Conservation (phyloP, 176 grass and related monocot genomes). For the Sorghum bicolor region DNA sequence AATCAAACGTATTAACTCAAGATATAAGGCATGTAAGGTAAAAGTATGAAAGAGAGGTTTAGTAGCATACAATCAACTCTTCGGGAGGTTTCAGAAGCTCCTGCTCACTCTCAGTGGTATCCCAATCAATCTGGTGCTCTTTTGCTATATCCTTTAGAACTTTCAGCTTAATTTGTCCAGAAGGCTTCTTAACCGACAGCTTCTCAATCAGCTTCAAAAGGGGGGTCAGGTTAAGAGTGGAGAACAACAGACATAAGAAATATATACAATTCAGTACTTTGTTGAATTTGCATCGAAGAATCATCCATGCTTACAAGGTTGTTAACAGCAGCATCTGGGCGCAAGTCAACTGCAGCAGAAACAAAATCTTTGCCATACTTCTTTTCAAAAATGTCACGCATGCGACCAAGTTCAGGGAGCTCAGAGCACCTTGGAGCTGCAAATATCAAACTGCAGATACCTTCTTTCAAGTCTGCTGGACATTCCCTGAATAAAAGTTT, state of each 20-base stretch:
- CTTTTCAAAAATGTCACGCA: constrained; percentile 80
- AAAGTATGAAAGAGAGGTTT: constrained; percentile 9
- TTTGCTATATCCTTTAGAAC: constrained; percentile 92
- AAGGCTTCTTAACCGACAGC: constrained; percentile 84
- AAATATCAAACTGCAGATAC: constrained; percentile 94
- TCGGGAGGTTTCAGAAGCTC: constrained; percentile 88
- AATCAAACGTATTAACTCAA: constrained; percentile 30
- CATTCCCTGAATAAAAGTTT: constrained; percentile 65
- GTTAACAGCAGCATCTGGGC: constrained; percentile 78
- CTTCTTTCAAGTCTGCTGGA: constrained; percentile 90
- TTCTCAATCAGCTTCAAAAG: constrained; percentile 91
- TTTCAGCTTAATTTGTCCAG: constrained; percentile 81
- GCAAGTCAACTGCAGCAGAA: constrained; percentile 73
- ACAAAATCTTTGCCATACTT: constrained; percentile 95
- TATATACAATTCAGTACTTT: neutral
- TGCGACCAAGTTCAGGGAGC: constrained; percentile 80
- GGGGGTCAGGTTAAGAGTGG: constrained; percentile 6
- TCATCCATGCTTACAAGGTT: constrained; percentile 51
- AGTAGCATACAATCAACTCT: constrained; percentile 51
- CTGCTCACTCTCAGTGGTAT: constrained; percentile 67
- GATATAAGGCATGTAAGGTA: neutral
- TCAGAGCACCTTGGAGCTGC: constrained; percentile 94
- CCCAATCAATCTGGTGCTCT: constrained; percentile 84
- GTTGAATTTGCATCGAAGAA: neutral
- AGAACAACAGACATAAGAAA: constrained; percentile 15